A percentile compares a stretch with the other conserved stretches of the same genome.
These are phyloP conservation scores for Ceratobasidium sp. DNA, from an alignment of 1,284 basidiomycete species.

Conservation along the genomic window DNA sequence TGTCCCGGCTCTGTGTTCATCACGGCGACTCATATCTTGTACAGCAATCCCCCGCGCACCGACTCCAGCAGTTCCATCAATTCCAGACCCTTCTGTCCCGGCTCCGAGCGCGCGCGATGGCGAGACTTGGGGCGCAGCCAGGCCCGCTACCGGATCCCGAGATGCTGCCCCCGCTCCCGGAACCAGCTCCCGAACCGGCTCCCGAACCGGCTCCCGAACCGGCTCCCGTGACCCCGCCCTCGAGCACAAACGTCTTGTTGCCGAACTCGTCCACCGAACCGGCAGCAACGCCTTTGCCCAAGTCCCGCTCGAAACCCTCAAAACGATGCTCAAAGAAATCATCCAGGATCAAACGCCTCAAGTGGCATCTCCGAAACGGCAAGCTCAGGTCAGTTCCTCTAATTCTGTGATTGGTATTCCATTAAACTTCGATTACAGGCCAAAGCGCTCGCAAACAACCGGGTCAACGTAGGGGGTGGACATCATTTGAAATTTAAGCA, in stretches of 20 bases:
- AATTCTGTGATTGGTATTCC: background rate
- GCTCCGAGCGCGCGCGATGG: no score
- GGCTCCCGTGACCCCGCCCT: background rate
- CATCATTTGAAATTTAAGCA: background rate
- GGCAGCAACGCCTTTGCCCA: background rate
- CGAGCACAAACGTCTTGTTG: background rate
- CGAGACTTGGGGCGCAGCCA: no score
- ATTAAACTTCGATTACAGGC: background rate
- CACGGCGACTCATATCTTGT: no score
- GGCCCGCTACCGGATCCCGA: no score
- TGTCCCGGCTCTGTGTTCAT: no score
- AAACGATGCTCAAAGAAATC: background rate
- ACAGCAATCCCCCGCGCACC: no score
- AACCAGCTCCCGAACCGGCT: no score
- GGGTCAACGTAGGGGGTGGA: background rate
- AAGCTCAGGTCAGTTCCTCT: background rate
- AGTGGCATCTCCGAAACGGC: background rate
- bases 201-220: no score
- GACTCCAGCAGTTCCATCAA: no score
- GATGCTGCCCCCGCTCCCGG: no score
- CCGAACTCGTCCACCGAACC: background rate
- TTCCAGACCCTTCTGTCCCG: no score
- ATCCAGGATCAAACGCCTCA: background rate
- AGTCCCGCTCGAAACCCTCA: background rate
- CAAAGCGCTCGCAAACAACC: background rate